Percentiles rank a stretch among this genome's conserved stretches.
Evolutionary conservation across 345 rosid species (phyloP).

Genomic region (Arabis alpina): DNA sequence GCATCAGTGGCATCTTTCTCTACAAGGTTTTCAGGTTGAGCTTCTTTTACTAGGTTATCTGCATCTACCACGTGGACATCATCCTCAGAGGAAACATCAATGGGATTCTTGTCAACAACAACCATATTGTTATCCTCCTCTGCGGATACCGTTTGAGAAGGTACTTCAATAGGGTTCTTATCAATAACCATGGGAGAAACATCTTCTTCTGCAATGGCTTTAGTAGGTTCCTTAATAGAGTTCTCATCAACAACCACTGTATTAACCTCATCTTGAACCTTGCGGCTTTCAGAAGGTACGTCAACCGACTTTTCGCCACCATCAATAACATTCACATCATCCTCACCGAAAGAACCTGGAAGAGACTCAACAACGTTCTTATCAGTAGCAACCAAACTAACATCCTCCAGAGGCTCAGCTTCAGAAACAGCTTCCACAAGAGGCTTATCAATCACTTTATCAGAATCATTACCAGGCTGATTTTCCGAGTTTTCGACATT

Average conservation of each 20-base stretch:
- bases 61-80: conserved; percentile 35
- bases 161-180: conserved; percentile 39
- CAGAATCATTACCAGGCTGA: conserved; percentile 9
- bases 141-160: conserved; percentile 41
- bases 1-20: conserved; percentile 45
- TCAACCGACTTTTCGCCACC: conserved; percentile 24
- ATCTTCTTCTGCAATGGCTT: conserved; percentile 44
- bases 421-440: conserved; percentile 33
- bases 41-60: conserved; percentile 29
- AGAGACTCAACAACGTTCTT: conserved; percentile 14
- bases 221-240: conserved; percentile 41
- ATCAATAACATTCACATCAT: conserved; percentile 20
- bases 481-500: no score
- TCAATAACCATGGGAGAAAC: conserved; percentile 36
- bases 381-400: conserved; percentile 19
- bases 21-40: conserved; percentile 40
- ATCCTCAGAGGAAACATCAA: conserved; percentile 45
- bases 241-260: conserved; percentile 45
- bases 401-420: conserved; percentile 25
- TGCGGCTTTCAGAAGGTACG: conserved; percentile 26
- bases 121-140: conserved; percentile 46
- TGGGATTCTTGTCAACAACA: conserved; percentile 43
- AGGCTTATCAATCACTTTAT: conserved; percentile 36
- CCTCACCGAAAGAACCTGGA: conserved; percentile 31
- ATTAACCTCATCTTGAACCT: conserved; percentile 32